Evolutionary conservation across 352 stramenopile species (phyloP), one percentile per base, ranked within the genome.

Genomic region (Pythium scleroteichum): DNA sequence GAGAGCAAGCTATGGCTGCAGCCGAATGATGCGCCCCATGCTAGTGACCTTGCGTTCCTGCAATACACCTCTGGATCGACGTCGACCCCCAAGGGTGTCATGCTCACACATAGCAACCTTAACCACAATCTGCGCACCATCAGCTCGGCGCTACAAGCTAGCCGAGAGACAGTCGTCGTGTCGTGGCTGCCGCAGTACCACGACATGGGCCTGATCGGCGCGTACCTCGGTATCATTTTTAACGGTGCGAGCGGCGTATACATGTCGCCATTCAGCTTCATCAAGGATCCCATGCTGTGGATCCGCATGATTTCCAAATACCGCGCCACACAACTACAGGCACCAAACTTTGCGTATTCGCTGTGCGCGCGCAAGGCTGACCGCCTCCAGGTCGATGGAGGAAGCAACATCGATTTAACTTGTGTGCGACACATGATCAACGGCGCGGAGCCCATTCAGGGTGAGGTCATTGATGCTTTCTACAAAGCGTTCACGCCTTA

Each of bases 141-240:
- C 62, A 96, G 94, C n/a, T 88, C 75, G 17, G 96, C 96, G 41
- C 68, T 99, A 3, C 62, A 65, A 9, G 23, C 76, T 92, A 48
- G 96, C 95, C 9, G 80, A 23, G 83, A 97, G 42, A 99, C 97
- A 0, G 80, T 98, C 4, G 95, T 98, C 16, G 96, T 98, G 4
- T 98, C 90, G 20, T 99, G 98, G 98, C 78, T 99, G 12, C 98
- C 98, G 7, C 97, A 99, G 78, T 99, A 99, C 75, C 98, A 99
- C 72, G 98, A 99, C 75, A 99, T 99, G 97, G 98, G 97, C 7
- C 88, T 99, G 20, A 99, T 99, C 62, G 97, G 97, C 49, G 96
- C 90, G 29, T 92, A 90, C 64, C 65, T 95, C 12, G 83, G 83
- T n/a, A 82, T 64, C 6, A 82, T 92, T 29, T 94, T 93, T 51